Conservation (phyloP, 2,329 filamentous ascomycete genomes). For the Botrytis galanthina region DNA sequence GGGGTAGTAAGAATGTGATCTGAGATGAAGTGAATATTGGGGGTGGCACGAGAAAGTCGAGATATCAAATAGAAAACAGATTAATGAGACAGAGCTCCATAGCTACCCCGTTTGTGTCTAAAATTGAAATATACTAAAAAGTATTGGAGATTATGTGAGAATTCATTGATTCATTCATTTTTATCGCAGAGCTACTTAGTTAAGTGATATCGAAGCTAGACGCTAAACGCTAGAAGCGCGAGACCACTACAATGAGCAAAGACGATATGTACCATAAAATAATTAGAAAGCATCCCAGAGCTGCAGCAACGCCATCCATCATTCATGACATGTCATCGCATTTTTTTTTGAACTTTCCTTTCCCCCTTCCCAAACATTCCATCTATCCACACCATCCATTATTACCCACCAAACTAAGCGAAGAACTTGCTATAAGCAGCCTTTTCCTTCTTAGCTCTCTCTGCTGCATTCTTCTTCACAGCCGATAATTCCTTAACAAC, state of each 20-base stretch:
- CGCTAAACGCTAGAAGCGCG: not conserved
- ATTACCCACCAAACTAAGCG: conserved; percentile 25
- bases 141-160: not conserved
- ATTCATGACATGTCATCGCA: conserved; percentile 7
- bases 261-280: not conserved
- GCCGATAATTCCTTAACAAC: conserved; percentile 71
- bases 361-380: not conserved
- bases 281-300: not conserved
- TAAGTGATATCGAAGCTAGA: conserved; percentile 2
- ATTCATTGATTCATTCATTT: not conserved
- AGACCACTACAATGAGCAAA: not conserved
- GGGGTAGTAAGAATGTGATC: not conserved
- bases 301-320: conserved; percentile 4
- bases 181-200: not conserved
- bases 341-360: not conserved
- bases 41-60: not conserved
- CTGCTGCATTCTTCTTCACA: conserved; percentile 75
- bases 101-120: not conserved
- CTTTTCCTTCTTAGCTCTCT: conserved; percentile 82
- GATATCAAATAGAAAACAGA: not conserved
- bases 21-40: not conserved
- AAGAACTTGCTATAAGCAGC: conserved; percentile 93
- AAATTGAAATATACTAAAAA: not conserved
- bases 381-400: conserved; percentile 1
- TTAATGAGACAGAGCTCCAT: not conserved